A percentile compares a stretch with the other conserved stretches of the same genome.
These are phyloP conservation scores for Globisporangium okanoganense DNA, from an alignment of 352 stramenopile species.

Conservation along the genomic window DNA sequence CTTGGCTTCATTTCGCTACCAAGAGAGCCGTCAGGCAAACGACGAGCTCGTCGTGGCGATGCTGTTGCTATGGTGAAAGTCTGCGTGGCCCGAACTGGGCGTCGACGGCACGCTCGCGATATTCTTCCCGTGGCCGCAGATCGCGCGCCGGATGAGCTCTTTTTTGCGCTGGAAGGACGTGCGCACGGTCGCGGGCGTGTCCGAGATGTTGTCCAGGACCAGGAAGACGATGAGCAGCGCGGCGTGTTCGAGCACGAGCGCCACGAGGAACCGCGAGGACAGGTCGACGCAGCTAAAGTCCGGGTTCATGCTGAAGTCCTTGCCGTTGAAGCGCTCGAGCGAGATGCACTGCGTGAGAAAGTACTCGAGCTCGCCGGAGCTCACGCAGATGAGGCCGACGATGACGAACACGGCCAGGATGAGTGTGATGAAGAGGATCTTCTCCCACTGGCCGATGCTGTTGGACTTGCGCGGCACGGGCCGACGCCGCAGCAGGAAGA, in stretches of 20 bases:
- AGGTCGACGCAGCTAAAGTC: constrained; percentile 79
- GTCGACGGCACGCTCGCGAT: constrained; percentile 18
- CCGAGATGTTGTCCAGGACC: constrained; percentile 78
- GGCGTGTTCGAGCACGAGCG: constrained; percentile 70
- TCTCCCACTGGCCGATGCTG: constrained; percentile 86
- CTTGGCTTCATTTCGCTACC: too few relatives aligned
- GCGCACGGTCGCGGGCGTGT: constrained; percentile 67
- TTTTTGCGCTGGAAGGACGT: constrained; percentile 85
- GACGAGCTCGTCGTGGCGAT: constrained; percentile 14
- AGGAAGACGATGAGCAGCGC: constrained; percentile 73
- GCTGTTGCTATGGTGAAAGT: constrained; percentile 19
- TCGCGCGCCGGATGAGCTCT: constrained; percentile 78
- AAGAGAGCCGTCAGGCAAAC: constrained; percentile 6
- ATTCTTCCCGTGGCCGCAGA: constrained; percentile 63
- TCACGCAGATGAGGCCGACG: constrained; percentile 82
- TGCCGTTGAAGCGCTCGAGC: constrained; percentile 74
- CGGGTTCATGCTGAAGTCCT: constrained; percentile 84
- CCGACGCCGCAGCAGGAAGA: constrained; percentile 62
- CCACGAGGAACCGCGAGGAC: constrained; percentile 74
- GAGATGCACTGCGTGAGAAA: constrained; percentile 69
- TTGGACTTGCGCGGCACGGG: constrained; percentile 79
- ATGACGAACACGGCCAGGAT: constrained; percentile 81
- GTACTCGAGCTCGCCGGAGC: constrained; percentile 79
- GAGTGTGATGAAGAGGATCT: constrained; percentile 82
- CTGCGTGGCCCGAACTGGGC: constrained; percentile 7